Conservation (phyloP, 345 rosid genomes). For the Camelina laxa region DNA sequence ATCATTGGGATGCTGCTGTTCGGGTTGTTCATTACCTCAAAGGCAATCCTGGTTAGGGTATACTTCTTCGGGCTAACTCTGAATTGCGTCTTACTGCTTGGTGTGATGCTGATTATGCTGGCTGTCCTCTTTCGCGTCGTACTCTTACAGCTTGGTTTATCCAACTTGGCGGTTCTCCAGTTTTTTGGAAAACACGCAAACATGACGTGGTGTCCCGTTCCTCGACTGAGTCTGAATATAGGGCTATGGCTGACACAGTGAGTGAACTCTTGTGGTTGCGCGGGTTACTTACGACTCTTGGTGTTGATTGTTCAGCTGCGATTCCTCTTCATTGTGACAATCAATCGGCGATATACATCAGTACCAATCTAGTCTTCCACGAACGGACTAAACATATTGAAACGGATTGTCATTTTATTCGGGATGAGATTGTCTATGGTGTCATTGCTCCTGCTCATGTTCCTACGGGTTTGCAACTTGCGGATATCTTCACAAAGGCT, state of each 20-base stretch:
- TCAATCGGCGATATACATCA: background rate
- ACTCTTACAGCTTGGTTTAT: background rate
- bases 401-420: background rate
- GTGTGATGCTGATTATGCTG: background rate
- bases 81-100: background rate
- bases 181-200: background rate
- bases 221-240: background rate
- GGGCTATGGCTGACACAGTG: background rate
- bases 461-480: too few species aligned
- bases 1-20: too few species aligned
- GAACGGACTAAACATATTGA: background rate
- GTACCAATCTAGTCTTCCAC: background rate
- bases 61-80: too few species aligned
- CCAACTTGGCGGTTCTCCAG: fast-evolving
- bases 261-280: background rate
- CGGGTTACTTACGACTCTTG: background rate
- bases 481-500: too few species aligned
- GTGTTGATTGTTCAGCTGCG: background rate
- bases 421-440: background rate
- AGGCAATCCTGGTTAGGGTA: too few species aligned
- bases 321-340: background rate
- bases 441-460: too few species aligned
- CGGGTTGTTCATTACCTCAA: too few species aligned
- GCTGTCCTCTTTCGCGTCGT: fast-evolving
- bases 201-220: fast-evolving